Conservation (phyloP, 2,329 filamentous ascomycete genomes). For the Venturia aucupariae region DNA sequence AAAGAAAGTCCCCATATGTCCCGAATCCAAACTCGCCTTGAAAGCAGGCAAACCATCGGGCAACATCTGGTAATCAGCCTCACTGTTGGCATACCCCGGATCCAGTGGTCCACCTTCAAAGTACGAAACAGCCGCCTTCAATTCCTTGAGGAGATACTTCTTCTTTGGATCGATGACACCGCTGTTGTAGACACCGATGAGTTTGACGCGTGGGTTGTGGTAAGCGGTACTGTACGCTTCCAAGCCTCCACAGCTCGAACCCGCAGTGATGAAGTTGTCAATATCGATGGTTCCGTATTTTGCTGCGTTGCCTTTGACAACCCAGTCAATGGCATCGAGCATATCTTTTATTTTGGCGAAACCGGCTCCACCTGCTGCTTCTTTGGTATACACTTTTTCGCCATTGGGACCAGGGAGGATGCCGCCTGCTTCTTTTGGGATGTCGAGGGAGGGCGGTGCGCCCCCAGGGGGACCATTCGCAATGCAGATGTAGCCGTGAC, state of each 20-base stretch:
- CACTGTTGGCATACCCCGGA: constrained; percentile 6
- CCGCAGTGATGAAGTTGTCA: constrained; percentile 7
- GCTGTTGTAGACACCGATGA: constrained; percentile 10
- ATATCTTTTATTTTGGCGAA: constrained; percentile 13
- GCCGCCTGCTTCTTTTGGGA: not conserved
- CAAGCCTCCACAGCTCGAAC: constrained; percentile 13
- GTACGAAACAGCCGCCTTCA: constrained; percentile 9
- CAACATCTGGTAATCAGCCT: constrained; percentile 7
- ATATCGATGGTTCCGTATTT: constrained; percentile 12
- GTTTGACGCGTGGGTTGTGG: constrained; percentile 11
- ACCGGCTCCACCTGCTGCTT: not conserved
- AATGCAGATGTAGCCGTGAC: constrained; percentile 15
- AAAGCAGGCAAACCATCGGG: not conserved
- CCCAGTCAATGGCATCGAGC: constrained; percentile 13
- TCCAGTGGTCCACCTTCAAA: constrained; percentile 12
- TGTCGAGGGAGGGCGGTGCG: not conserved
- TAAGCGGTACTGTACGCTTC: constrained; percentile 11
- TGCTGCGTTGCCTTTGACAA: constrained; percentile 12
- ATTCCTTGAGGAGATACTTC: constrained; percentile 10
- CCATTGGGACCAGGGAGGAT: constrained; percentile 1
- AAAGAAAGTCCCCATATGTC: constrained; percentile 14
- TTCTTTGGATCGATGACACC: constrained; percentile 9
- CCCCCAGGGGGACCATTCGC: constrained; percentile 12
- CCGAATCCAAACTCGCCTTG: constrained; percentile 11
- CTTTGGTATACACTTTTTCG: not conserved